Evolutionary conservation across 2,329 filamentous ascomycete species (phyloP).

Genomic region (Ascomycota sp.): DNA sequence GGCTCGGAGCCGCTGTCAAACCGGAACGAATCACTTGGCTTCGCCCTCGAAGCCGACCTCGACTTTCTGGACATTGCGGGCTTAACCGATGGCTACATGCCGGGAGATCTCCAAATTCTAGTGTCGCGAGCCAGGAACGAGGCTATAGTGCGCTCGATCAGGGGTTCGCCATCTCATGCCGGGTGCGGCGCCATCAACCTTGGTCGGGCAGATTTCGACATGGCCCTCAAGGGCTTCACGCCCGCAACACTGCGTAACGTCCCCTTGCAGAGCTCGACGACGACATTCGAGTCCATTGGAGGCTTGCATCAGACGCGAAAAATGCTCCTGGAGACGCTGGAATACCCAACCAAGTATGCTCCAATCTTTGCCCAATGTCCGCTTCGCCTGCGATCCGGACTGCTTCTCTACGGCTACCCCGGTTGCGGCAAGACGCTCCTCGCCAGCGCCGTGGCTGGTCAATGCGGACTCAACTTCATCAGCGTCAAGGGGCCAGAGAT

Average conservation of each 20-base stretch:
- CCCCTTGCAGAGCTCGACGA: slow-evolving; percentile 76
- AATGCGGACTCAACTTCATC: slow-evolving; percentile 96
- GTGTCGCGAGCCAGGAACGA: slow-evolving; percentile 77
- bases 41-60: slow-evolving; percentile 51
- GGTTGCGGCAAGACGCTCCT: slow-evolving; percentile 93
- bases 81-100: slow-evolving; percentile 94
- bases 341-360: slow-evolving; percentile 94
- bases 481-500: slow-evolving; percentile 96
- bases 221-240: slow-evolving; percentile 75
- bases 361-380: slow-evolving; percentile 94
- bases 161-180: slow-evolving; percentile 22
- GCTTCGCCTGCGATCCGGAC: slow-evolving; percentile 73
- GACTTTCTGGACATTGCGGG: slow-evolving; percentile 87
- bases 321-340: slow-evolving; percentile 79
- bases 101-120: slow-evolving; percentile 69
- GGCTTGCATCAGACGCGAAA: slow-evolving; percentile 69
- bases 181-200: slow-evolving; percentile 36
- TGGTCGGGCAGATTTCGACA: slow-evolving; percentile 53
- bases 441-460: slow-evolving; percentile 87
- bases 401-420: slow-evolving; percentile 83
- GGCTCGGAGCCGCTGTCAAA: slow-evolving; percentile 30
- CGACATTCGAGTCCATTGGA: slow-evolving; percentile 78
- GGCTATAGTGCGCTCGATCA: slow-evolving; percentile 66
- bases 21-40: slow-evolving; percentile 29
- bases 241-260: slow-evolving; percentile 88